phyloP scores from a whole-genome alignment of 768 basidiomycete genomes.

The Suillus tomentosus region DNA sequence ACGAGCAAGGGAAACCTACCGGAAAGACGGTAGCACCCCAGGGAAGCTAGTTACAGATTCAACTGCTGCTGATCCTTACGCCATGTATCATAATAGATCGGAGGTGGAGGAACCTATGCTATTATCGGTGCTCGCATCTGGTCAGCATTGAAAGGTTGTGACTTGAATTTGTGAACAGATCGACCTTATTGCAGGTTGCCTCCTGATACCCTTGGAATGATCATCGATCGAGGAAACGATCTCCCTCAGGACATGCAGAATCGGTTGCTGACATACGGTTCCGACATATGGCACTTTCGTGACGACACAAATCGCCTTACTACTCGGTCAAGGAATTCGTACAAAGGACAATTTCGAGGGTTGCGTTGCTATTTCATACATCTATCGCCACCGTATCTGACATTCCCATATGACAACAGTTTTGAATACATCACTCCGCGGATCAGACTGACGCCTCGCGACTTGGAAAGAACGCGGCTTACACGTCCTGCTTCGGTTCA shows the following conservation, averaged over 20 bases:
- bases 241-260: conserved; percentile 63
- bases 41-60: conserved; percentile 35
- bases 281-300: conserved; percentile 78
- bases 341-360: conserved; percentile 73
- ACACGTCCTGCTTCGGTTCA: conserved; percentile 60
- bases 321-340: conserved; percentile 73
- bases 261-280: conserved; percentile 61
- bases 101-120: conserved; percentile 87
- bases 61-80: conserved; percentile 8
- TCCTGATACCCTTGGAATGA: conserved; percentile 69
- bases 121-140: conserved; percentile 82
- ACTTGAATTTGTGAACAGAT: not conserved
- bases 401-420: conserved; percentile 37
- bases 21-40: conserved; percentile 49
- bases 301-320: conserved; percentile 57
- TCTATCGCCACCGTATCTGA: not conserved
- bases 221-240: conserved; percentile 80
- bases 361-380: conserved; percentile 44
- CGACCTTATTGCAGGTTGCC: conserved; percentile 54
- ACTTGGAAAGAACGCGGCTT: conserved; percentile 59
- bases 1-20: conserved; percentile 56
- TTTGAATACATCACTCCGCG: conserved; percentile 80
- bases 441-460: conserved; percentile 68
- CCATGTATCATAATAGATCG: conserved; percentile 55
- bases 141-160: conserved; percentile 34